Evolutionary conservation across 176 grass and related monocot species (phyloP).

Genomic region (Ananas comosus): DNA sequence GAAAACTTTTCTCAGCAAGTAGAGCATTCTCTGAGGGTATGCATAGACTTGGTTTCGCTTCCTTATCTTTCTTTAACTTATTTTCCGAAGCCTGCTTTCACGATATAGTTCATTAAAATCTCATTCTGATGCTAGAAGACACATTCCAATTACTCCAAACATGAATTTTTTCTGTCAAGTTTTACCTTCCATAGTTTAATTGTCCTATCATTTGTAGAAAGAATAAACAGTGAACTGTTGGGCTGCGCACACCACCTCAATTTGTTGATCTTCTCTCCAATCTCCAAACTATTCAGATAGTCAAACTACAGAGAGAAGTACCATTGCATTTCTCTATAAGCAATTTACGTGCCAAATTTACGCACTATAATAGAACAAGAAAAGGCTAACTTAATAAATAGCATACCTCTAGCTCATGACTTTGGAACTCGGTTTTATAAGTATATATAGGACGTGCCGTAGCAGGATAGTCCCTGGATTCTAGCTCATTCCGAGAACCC

Average conservation of each 20-base stretch:
- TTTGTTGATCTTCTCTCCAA: neutral
- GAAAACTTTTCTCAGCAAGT: slow-evolving; percentile 21
- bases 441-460: slow-evolving; percentile 25
- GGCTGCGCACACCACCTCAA: slow-evolving; percentile 1
- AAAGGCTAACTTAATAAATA: neutral
- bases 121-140: neutral
- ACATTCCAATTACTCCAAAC: neutral
- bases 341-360: neutral
- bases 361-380: neutral
- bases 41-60: slow-evolving; percentile 6
- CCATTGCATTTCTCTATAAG: neutral
- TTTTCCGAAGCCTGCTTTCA: slow-evolving; percentile 11
- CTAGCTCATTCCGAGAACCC: slow-evolving; percentile 18
- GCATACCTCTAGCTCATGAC: slow-evolving; percentile 41
- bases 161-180: neutral
- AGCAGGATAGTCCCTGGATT: slow-evolving; percentile 21
- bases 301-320: neutral
- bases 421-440: slow-evolving; percentile 45
- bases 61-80: slow-evolving; percentile 18
- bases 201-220: slow-evolving; percentile 3
- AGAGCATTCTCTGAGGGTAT: slow-evolving; percentile 17
- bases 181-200: slow-evolving; percentile 28
- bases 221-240: neutral
- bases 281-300: neutral
- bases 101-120: neutral